phyloP scores from a whole-genome alignment of 2,329 filamentous ascomycete species.

The Trichoderma oligosporum region DNA sequence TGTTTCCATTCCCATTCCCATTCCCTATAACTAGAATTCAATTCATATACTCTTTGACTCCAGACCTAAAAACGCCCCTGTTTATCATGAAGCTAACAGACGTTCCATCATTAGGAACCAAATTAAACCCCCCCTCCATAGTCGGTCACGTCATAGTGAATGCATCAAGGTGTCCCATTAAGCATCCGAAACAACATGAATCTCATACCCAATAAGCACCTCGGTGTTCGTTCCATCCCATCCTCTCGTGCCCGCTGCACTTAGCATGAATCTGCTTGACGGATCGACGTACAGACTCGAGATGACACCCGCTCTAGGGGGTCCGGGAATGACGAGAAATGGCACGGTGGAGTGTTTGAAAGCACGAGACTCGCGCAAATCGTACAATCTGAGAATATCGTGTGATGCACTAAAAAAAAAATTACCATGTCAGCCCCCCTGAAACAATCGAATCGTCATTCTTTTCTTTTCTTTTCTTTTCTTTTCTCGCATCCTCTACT shows the following conservation, averaged over 20 bases:
- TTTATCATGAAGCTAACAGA: background rate
- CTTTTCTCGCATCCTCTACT: background rate
- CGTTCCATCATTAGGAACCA: background rate
- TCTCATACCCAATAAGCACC: conserved; percentile 91
- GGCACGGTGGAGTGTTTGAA: conserved; percentile 77
- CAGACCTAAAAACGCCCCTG: background rate
- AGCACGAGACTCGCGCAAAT: conserved; percentile 64
- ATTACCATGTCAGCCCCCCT: background rate
- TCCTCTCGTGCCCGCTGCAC: conserved; percentile 83
- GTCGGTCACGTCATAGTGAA: no score
- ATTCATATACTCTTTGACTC: background rate
- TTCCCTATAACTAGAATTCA: background rate
- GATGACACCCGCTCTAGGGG: conserved; percentile 76
- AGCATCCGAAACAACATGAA: conserved; percentile 39
- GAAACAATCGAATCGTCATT: background rate
- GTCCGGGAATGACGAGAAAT: conserved; percentile 94
- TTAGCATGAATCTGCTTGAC: conserved; percentile 85
- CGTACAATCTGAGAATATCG: conserved; percentile 90
- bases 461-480: background rate
- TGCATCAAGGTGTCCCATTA: background rate
- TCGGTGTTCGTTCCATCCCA: conserved; percentile 93
- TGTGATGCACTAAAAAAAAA: conserved; percentile 67
- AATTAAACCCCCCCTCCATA: no score
- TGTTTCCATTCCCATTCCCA: background rate
- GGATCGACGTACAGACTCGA: conserved; percentile 83